phyloP scores from a whole-genome alignment of 768 basidiomycete species.

The Mycena filopes region DNA sequence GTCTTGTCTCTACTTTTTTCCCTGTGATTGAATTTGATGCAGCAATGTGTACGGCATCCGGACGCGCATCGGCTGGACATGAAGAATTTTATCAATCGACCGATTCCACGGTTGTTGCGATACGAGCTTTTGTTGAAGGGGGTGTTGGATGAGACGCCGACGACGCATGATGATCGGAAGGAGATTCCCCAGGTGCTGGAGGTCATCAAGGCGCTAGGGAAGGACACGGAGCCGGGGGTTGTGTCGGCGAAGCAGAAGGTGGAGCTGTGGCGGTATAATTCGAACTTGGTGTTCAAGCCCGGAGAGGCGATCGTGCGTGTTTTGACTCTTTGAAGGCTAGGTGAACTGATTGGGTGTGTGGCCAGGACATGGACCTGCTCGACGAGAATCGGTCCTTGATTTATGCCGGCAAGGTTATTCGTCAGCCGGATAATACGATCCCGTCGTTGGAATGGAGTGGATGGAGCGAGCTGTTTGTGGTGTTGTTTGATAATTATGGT shows the following conservation, averaged over 20 bases:
- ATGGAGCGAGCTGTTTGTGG: conserved; percentile 88
- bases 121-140: conserved; percentile 89
- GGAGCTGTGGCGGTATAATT: conserved; percentile 87
- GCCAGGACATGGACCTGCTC: conserved; percentile 92
- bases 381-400: conserved; percentile 86
- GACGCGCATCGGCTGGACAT: conserved; percentile 88
- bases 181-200: conserved; percentile 89
- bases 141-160: conserved; percentile 80
- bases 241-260: conserved; percentile 89
- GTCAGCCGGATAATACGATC: conserved; percentile 74
- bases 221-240: conserved; percentile 89
- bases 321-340: too few species aligned
- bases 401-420: conserved; percentile 81
- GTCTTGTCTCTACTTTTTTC: conserved; percentile 33
- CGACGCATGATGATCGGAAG: conserved; percentile 80
- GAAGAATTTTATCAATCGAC: conserved; percentile 93
- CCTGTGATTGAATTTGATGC: not conserved
- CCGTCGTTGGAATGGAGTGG: conserved; percentile 55
- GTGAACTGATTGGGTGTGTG: conserved; percentile 6
- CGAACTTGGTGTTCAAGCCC: conserved; percentile 80
- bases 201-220: conserved; percentile 86
- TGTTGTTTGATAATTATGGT: conserved; percentile 97
- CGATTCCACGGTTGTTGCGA: conserved; percentile 89
- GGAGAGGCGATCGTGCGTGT: conserved; percentile 72
- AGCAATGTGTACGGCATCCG: conserved; percentile 67